phyloP scores from a whole-genome alignment of 176 grass and related monocot species.

The Hyparrhenia diplandra region DNA sequence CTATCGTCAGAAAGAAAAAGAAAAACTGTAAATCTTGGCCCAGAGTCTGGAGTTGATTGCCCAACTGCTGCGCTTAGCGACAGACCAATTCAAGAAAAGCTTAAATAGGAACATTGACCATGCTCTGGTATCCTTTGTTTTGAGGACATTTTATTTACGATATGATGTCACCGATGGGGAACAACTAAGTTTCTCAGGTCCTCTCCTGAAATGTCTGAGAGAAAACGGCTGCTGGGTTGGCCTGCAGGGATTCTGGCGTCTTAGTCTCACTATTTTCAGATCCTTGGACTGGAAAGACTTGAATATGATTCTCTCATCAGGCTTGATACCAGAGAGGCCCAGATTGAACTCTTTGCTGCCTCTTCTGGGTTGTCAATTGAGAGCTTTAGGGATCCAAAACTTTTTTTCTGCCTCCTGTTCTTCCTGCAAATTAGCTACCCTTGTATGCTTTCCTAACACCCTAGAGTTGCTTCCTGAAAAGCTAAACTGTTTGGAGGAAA shows the following conservation, averaged over 20 bases:
- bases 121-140: conserved; percentile 5
- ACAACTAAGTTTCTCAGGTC: conserved; percentile 30
- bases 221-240: conserved; percentile 65
- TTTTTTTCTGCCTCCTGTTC: conserved; percentile 45
- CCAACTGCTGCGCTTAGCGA: not conserved
- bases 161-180: conserved; percentile 8
- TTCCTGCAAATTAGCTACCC: conserved; percentile 42
- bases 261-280: conserved; percentile 22
- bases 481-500: conserved; percentile 33
- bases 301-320: conserved; percentile 45
- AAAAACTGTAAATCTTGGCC: not conserved
- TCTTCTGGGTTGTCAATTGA: conserved; percentile 56
- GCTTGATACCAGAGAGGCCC: conserved; percentile 71
- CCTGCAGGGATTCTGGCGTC: conserved; percentile 49
- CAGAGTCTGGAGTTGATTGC: conserved; percentile 13
- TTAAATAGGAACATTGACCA: not conserved
- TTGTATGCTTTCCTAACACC: conserved; percentile 67
- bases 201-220: conserved; percentile 71
- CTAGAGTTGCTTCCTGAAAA: conserved; percentile 42
- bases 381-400: conserved; percentile 70
- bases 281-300: conserved; percentile 46
- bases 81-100: not conserved
- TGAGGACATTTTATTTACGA: not conserved
- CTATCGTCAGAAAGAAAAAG: not conserved
- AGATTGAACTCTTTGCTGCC: conserved; percentile 74